Evolutionary conservation across 371 early-diverging fungal genomes (phyloP), one percentile per base, ranked within the genome.

Genomic region (Coemansia linderi): DNA sequence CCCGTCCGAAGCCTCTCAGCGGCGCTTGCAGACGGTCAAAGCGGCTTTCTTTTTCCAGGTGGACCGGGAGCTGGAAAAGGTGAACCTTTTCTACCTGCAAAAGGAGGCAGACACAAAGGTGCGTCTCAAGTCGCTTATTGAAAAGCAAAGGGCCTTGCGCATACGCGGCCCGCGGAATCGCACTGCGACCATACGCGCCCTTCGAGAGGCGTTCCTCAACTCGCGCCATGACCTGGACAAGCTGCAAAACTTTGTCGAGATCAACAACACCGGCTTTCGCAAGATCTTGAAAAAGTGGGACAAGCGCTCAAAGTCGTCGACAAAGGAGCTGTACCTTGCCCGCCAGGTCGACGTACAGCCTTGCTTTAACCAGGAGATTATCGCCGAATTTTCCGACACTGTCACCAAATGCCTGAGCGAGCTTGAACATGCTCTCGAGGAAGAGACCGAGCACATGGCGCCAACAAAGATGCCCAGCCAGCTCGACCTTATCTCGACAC

Each of bases 261-360:
- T 96, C 39, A 98, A 98, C 75, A 92, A 90, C 36, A 93, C 94
- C 22, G 98, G 97, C 1, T 97, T 98, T 71, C 82, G 95, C 29
- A 98, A 98, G 85, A 98, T 98, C 54, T 80, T 98, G 59, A 98
- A 98, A 73, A 98, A 98, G 80, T 98, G 95, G 94, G 98, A 98
- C 84, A 98, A 98, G 83, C 91, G 96, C 27, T 90, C 93, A 22
- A 94, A 95, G 81, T 92, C 94, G 2, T 91, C 89, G 27, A 97
- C 95, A 17, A 96, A 96, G 80, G 97, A 98, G 73, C 86, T 96
- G 27, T 97, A 96, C 72, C 86, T 98, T 17, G 88, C 95, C 1
- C 89, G 96, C 7, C 97, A 98, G 74, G 87, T 96, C 46, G 95
- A 95, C 64, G 89, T 96, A 44, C 97, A 96, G 80, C 95, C 96